Percentiles rank a stretch among this genome's conserved stretches.
phyloP scores from a whole-genome alignment of 768 basidiomycete genomes.

The Lentinus brumalis region DNA sequence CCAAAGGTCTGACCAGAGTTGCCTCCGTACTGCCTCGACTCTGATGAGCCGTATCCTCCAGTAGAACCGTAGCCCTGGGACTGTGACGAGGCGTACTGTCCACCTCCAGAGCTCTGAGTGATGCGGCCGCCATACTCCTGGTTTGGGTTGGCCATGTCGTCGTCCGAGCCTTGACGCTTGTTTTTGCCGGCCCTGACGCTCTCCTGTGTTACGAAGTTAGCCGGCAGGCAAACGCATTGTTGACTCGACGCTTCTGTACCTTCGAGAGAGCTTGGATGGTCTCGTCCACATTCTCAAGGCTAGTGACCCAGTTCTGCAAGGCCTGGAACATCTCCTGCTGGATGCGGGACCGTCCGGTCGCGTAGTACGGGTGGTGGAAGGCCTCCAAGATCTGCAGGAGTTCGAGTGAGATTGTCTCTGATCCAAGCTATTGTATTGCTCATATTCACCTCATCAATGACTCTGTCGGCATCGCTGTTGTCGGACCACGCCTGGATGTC shows the following conservation, averaged over 20 bases:
- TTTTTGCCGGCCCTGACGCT: slow-evolving; percentile 58
- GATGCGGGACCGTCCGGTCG: slow-evolving; percentile 51
- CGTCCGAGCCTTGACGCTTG: slow-evolving; percentile 55
- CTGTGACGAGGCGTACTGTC: slow-evolving; percentile 6
- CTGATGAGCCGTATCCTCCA: slow-evolving; percentile 4
- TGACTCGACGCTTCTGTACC: slow-evolving; percentile 29
- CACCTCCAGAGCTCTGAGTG: slow-evolving; percentile 9
- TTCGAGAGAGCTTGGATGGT: slow-evolving; percentile 56
- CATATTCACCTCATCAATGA: slow-evolving; percentile 45
- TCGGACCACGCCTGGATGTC: slow-evolving; percentile 49
- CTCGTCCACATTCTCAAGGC: slow-evolving; percentile 46
- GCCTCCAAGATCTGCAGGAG: slow-evolving; percentile 54
- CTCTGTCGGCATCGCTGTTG: slow-evolving; percentile 45
- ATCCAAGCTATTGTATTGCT: neutral
- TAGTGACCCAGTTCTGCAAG: slow-evolving; percentile 56
- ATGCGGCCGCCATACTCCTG: slow-evolving; percentile 22
- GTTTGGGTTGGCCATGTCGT: slow-evolving; percentile 25
- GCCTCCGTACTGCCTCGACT: slow-evolving; percentile 2
- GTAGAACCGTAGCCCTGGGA: neutral
- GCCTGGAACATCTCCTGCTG: slow-evolving; percentile 62
- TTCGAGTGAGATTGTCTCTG: neutral
- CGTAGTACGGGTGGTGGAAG: slow-evolving; percentile 74
- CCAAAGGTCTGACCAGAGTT: slow-evolving; percentile 5
- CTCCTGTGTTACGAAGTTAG: slow-evolving; percentile 32
- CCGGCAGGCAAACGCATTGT: neutral